Evolutionary conservation across 768 basidiomycete species (phyloP), one percentile per base, ranked within the genome.

Genomic region (Leccinum rimulosum): DNA sequence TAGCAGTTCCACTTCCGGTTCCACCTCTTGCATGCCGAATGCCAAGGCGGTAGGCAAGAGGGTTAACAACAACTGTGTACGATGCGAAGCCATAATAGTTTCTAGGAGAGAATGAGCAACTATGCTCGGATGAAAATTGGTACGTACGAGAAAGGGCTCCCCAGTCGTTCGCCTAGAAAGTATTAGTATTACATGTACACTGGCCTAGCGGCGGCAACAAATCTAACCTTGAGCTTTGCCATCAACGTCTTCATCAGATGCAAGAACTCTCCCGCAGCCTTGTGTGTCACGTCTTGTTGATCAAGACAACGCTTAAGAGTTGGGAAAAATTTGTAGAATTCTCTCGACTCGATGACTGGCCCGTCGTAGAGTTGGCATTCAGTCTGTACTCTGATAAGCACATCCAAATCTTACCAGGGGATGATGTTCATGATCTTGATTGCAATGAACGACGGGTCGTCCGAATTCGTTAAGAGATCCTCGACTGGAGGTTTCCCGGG

Each of bases 301-400:
- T 84, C 80, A 12, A 86, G 73, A 9, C 73, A 71, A 49, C 67
- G 71, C 66, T 80, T 82, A 6, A 86, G 65, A 0, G 70, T 70
- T 0, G 73, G 72, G 64, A 86, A 84, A 14, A 84, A 61, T 0
- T 71, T 74, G 57, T 86, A 86, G 65, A 87, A 86, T 33, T 83
- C 78, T 47, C 65, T 76, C 0, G 84, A 84, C 63, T 84, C 84
- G 40, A 87, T 86, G n/a, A 86, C 83, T 0, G 84, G 84, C 69
- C 69, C 72, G 9, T 49, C 9, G 28, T 35, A 33, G 2, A 0
- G 4, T 1, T 2, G 25, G 59, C 4, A 58, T 6, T 19, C 11
- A 4, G 8, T 8, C 3, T 1, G 10, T 43, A 1, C 28, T n/a
- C 9, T 6, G 11, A 36, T 2, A 28, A 6, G 40, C 3, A 2